Conservation (phyloP, 768 basidiomycete species). For the Gymnopilus dilepis region DNA sequence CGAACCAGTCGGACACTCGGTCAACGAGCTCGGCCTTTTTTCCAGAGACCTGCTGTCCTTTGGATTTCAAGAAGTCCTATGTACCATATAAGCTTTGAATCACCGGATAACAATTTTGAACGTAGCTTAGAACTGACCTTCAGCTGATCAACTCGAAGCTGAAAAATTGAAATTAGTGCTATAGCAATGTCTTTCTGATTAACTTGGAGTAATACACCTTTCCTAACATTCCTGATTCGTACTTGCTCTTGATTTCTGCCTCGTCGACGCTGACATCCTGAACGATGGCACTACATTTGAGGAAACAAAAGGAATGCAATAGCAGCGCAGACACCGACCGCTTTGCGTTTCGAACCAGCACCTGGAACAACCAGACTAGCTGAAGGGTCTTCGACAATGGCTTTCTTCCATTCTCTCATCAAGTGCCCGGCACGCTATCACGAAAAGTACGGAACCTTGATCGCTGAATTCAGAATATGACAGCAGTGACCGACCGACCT, state of each 20-base stretch:
- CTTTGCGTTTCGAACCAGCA: constrained; percentile 71
- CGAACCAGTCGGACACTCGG: constrained; percentile 68
- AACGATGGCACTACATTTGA: not conserved
- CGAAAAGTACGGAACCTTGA: constrained; percentile 14
- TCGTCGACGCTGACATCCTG: constrained; percentile 72
- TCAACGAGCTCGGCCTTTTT: constrained; percentile 77
- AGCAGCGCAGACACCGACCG: constrained; percentile 47
- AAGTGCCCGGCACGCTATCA: constrained; percentile 38
- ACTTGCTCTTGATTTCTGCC: constrained; percentile 73
- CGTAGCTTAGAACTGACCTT: constrained; percentile 54
- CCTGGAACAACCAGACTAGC: constrained; percentile 53
- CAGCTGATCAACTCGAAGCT: constrained; percentile 81
- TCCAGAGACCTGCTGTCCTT: constrained; percentile 63
- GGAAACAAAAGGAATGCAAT: not conserved
- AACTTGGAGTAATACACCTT: constrained; percentile 57
- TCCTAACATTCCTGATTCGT: constrained; percentile 58
- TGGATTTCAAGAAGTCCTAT: constrained; percentile 77
- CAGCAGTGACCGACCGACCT: constrained; percentile 48
- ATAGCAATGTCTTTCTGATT: constrained; percentile 5
- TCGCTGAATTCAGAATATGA: not conserved
- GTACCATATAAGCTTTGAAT: constrained; percentile 12
- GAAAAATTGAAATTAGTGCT: constrained; percentile 17
- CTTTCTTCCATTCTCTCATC: constrained; percentile 74
- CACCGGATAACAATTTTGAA: constrained; percentile 8
- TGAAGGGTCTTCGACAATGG: constrained; percentile 66